phyloP scores from a whole-genome alignment of 129 eudicot genomes.

The Scalesia atractyloides region DNA sequence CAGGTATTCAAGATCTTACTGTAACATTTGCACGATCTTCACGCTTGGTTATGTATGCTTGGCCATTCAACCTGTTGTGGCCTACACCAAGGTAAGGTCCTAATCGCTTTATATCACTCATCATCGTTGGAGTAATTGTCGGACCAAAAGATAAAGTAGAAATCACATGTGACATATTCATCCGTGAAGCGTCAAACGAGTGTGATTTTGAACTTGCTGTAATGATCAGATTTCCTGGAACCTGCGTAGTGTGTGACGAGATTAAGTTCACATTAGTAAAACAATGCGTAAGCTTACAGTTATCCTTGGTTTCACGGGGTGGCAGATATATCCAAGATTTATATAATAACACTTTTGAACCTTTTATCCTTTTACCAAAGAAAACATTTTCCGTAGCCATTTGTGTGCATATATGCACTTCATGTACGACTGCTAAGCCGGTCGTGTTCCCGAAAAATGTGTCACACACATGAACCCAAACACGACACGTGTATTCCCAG shows the following conservation, averaged over 20 bases:
- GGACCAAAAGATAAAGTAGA: conserved; percentile 71
- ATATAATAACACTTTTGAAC: background rate
- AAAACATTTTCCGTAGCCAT: too few species aligned
- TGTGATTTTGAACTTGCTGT: conserved; percentile 80
- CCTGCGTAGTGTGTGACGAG: conserved; percentile 42
- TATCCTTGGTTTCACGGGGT: background rate
- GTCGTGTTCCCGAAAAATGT: too few species aligned
- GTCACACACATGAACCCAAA: too few species aligned
- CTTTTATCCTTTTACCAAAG: background rate
- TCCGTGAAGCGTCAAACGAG: conserved; percentile 79
- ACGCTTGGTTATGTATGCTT: conserved; percentile 48
- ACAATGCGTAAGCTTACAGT: background rate
- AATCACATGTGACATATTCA: conserved; percentile 83
- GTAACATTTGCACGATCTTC: conserved; percentile 68
- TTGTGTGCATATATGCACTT: too few species aligned
- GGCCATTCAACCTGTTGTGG: conserved; percentile 60
- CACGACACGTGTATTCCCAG: too few species aligned
- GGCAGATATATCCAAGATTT: background rate
- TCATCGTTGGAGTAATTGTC: conserved; percentile 47
- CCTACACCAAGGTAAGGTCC: conserved; percentile 69
- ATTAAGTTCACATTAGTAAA: background rate
- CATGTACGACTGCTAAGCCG: too few species aligned
- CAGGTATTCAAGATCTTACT: conserved; percentile 38
- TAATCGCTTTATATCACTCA: conserved; percentile 62
- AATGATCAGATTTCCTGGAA: conserved; percentile 83